phyloP scores from a whole-genome alignment of 1,139 yeast species.

The Nadsonia commutata region DNA sequence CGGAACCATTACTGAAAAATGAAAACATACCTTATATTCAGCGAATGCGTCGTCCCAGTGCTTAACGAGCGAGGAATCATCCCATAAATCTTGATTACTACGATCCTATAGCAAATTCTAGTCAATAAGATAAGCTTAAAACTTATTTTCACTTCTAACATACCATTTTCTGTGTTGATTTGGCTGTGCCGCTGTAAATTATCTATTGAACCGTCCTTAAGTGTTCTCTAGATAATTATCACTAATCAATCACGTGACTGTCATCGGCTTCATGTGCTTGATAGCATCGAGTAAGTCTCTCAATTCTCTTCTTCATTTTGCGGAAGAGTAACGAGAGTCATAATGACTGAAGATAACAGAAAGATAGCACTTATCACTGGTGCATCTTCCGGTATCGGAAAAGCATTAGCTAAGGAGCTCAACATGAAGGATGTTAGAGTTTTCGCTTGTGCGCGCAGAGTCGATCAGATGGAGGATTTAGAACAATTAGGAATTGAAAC shows the following conservation, averaged over 20 bases:
- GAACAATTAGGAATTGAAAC: constrained; percentile 26
- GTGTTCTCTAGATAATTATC: too few species aligned
- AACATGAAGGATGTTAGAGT: constrained; percentile 34
- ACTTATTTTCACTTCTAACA: too few species aligned
- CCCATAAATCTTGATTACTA: constrained; percentile 15
- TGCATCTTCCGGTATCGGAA: constrained; percentile 69
- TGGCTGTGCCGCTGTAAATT: too few species aligned
- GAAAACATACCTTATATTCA: constrained; percentile 15
- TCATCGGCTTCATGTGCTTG: too few species aligned
- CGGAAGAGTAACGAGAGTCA: too few species aligned
- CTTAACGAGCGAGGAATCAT: constrained; percentile 14
- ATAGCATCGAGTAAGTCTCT: too few species aligned
- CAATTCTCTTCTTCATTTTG: too few species aligned
- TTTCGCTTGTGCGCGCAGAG: constrained; percentile 59
- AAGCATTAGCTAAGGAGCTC: constrained; percentile 47
- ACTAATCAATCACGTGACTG: too few species aligned
- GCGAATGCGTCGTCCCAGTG: constrained; percentile 16
- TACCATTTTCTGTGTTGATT: too few species aligned
- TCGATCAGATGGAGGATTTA: constrained; percentile 45
- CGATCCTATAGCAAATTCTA: neutral
- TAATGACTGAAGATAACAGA: constrained; percentile 15
- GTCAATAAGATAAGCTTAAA: neutral
- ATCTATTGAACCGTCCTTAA: too few species aligned
- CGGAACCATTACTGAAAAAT: too few species aligned
- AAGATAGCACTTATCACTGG: constrained; percentile 64